Base-by-base conservation (phyloP, 768 basidiomycete species). In the Filobasidium wieringae region DNA sequence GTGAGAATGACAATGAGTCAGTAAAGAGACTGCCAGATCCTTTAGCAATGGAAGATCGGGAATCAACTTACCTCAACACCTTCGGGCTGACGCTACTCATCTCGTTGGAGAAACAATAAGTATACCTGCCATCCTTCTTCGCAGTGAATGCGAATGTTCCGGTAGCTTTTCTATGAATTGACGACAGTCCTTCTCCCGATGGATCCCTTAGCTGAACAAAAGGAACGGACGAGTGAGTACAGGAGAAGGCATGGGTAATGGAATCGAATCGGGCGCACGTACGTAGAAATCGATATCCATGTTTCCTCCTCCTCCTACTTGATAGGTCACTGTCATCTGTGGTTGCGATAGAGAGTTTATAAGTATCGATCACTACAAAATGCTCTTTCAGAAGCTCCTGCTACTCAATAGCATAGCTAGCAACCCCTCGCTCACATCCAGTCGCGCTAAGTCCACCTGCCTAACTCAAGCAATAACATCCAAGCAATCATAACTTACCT, bases 241-340 rank as follows among this genome's bases (percentile, higher is more conserved):
- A 22, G 29, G 14, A 51, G 12, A 31, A 31, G 7, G 26, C 32
- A 22, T 15, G 31, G 22, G 14, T 32, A 51, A 27, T 22, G 15
- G 29, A 12, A 17, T 9, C 4, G 14, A 47, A 49, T 30, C 30
- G 9, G 53, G n/a, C 19, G 36, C 26, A 61, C 72, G 34, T 51
- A 93, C 91, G 86, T 85, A 93, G 71, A 97, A 97, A 75, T 99
- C 93, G 59, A 99, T 88, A 75, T 99, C 95, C 51, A 97, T 76
- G 71, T 96, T 88, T 0, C 95, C 93, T 26, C 95, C 95, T 41
- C 88, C 90, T 53, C 89, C 92, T 7, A 97, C 95, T 79, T 99
- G 95, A 72, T 97, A 99, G 36, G 93, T 95, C 51, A 99, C 87
- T 26, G 93, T 93, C 95, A 99, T 97, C 92, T 96, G 67, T 26